These are phyloP conservation scores for Ogataea saltuana DNA, from an alignment of 805 yeast species.

Conservation along the genomic window DNA sequence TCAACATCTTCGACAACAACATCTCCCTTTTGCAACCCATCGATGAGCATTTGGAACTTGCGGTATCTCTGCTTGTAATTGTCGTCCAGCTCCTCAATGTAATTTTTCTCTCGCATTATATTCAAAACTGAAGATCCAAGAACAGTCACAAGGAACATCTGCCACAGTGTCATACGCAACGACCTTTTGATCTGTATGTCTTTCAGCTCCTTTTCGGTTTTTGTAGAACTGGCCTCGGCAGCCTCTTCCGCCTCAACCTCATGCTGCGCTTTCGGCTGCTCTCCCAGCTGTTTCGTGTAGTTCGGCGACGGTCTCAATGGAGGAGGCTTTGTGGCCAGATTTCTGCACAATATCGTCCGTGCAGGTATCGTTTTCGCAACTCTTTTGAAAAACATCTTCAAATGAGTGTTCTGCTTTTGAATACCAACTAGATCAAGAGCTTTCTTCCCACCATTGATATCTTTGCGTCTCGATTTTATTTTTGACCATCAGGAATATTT, in stretches of 20 bases:
- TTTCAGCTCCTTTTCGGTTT: conserved; percentile 25
- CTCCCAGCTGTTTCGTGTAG: conserved; percentile 29
- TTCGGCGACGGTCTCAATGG: conserved; percentile 24
- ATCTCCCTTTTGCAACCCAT: conserved; percentile 24
- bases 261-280: conserved; percentile 29
- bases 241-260: conserved; percentile 10
- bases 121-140: conserved; percentile 47
- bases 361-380: neutral
- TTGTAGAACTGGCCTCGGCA: conserved; percentile 14
- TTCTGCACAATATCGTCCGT: neutral
- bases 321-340: conserved; percentile 1
- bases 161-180: conserved; percentile 35
- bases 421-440: too few relatives aligned
- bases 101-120: conserved; percentile 45
- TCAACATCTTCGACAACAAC: conserved; percentile 39
- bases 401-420: too few relatives aligned
- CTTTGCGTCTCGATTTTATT: too few relatives aligned
- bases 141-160: conserved; percentile 32
- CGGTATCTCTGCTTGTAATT: conserved; percentile 43
- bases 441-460: too few relatives aligned
- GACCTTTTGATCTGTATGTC: conserved; percentile 31
- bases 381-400: neutral
- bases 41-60: conserved; percentile 30
- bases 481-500: too few relatives aligned
- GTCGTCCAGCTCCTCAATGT: conserved; percentile 42